Evolutionary conservation across 805 yeast species (phyloP), one percentile per base, ranked within the genome.

Genomic region (Torulaspora franciscae): DNA sequence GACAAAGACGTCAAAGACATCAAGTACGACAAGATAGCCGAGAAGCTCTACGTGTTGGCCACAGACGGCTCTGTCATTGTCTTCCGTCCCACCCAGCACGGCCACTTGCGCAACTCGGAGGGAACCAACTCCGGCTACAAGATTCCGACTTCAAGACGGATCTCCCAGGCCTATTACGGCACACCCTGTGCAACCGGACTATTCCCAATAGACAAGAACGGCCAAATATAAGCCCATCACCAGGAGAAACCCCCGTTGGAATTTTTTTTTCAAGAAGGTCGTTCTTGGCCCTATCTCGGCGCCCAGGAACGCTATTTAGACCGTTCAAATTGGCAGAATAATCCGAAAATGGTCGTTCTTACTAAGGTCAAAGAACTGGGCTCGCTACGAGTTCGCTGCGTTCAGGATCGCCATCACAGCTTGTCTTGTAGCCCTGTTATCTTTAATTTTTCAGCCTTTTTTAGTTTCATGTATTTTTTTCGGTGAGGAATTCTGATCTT

Each of bases 21-120:
- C 10, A 32, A 35, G 10, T 56, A 45, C 37, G 56, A 55, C 28
- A 15, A 34, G 6, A 13, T 13, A 3, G 33, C 28, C 3, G 23
- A 42, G n/a, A 36, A 19, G 13, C 45, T 54, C 7, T 49, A 43
- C 32, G 42, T 54, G 15, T 34, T 54, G 15, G 40, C 50, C 19
- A 28, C 25, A 4, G 54, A 54, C 40, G 50, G 49, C 22, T 43
- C 57, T 2, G 48, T 54, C 7, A 29, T 46, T 15, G 42, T 41
- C n/a, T 50, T 47, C 33, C 34, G 15, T 7, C 22, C 26, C 10
- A 27, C 28, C 24, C 22, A 24, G 7, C 36, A 19, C 13, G 17
- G n/a, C 23, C 10, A 30, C 22, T 19, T 7, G 35, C 5, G 10
- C 30, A 13, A n/a, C 10, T 23, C 25, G 22, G 24, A 29, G 14